These are phyloP conservation scores for Ascochyta viciae-villosae DNA, from an alignment of 2,329 filamentous ascomycete genomes.

Conservation along the genomic window DNA sequence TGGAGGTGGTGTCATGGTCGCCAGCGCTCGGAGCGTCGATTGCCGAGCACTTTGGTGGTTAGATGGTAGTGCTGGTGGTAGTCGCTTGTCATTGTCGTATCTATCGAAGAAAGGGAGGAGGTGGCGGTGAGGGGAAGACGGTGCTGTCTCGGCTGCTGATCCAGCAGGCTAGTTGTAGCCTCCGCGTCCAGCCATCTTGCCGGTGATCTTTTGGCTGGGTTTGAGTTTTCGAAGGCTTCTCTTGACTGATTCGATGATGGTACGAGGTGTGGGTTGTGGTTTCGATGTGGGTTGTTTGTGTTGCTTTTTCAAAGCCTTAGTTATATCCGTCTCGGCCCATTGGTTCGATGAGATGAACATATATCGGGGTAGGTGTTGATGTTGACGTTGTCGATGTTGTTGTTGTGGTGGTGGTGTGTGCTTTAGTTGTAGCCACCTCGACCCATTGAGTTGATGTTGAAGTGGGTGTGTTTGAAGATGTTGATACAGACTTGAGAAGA, in stretches of 20 bases:
- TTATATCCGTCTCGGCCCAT: conserved; percentile 52
- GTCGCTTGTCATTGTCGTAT: neutral
- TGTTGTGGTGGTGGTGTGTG: neutral
- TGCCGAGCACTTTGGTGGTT: conserved; percentile 19
- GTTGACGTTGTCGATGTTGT: neutral
- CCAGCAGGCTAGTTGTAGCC: conserved; percentile 40
- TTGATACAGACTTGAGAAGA: neutral
- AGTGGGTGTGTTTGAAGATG: neutral
- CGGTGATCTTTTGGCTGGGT: conserved; percentile 14
- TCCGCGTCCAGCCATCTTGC: conserved; percentile 42
- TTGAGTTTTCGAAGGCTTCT: conserved; percentile 19
- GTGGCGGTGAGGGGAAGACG: neutral
- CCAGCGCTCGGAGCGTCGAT: conserved; percentile 40
- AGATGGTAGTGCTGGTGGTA: neutral
- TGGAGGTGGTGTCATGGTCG: conserved; percentile 5
- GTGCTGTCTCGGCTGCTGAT: neutral
- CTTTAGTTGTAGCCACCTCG: conserved; percentile 41
- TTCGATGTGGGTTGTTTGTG: conserved; percentile 1
- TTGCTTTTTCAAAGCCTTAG: conserved; percentile 30
- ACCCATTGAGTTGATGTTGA: conserved; percentile 30
- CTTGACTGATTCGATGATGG: conserved; percentile 20
- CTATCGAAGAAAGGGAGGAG: neutral
- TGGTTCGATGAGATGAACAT: conserved; percentile 32
- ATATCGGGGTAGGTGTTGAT: neutral
- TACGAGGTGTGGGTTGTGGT: neutral